Percentiles rank a stretch among this genome's conserved stretches.
Evolutionary conservation across 768 basidiomycete species (phyloP).

Genomic region (Kwoniella sp.): DNA sequence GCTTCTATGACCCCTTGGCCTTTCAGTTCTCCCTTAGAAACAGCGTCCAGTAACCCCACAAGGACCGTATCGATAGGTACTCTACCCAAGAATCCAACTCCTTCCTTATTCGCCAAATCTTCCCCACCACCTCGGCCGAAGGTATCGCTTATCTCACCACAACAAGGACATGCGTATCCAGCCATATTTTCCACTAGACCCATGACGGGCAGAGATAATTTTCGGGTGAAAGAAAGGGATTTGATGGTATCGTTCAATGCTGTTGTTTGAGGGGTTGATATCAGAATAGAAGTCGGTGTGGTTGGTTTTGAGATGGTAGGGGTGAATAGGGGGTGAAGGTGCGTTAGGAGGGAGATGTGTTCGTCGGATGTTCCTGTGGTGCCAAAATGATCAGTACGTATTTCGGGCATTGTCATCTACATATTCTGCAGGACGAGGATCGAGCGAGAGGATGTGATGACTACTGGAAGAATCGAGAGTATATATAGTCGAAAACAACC

Average conservation of each 20-base stretch:
- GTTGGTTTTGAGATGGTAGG: slow-evolving; percentile 54
- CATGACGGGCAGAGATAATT: slow-evolving; percentile 79
- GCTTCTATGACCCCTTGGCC: slow-evolving; percentile 15
- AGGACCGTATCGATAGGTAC: slow-evolving; percentile 92
- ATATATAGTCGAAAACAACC: too few relatives aligned
- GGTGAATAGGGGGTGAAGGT: slow-evolving; percentile 77
- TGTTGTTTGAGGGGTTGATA: slow-evolving; percentile 96
- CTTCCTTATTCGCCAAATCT: slow-evolving; percentile 77
- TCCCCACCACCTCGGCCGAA: slow-evolving; percentile 93
- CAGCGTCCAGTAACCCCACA: slow-evolving; percentile 78
- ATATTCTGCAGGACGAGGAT: too few relatives aligned
- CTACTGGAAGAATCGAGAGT: too few relatives aligned
- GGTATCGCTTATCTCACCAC: slow-evolving; percentile 89
- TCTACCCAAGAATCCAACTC: slow-evolving; percentile 75
- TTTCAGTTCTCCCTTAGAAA: slow-evolving; percentile 46
- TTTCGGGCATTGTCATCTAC: too few relatives aligned
- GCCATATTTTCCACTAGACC: slow-evolving; percentile 99
- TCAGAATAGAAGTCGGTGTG: slow-evolving; percentile 76
- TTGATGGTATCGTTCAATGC: slow-evolving; percentile 94
- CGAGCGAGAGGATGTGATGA: too few relatives aligned
- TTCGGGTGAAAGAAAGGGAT: slow-evolving; percentile 90
- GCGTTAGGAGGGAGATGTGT: slow-evolving; percentile 91
- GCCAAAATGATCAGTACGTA: too few relatives aligned
- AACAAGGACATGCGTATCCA: slow-evolving; percentile 96
- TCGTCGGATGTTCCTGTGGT: slow-evolving; percentile 99